phyloP scores from a whole-genome alignment of 2,329 filamentous ascomycete genomes.

The Colletotrichum lupini region DNA sequence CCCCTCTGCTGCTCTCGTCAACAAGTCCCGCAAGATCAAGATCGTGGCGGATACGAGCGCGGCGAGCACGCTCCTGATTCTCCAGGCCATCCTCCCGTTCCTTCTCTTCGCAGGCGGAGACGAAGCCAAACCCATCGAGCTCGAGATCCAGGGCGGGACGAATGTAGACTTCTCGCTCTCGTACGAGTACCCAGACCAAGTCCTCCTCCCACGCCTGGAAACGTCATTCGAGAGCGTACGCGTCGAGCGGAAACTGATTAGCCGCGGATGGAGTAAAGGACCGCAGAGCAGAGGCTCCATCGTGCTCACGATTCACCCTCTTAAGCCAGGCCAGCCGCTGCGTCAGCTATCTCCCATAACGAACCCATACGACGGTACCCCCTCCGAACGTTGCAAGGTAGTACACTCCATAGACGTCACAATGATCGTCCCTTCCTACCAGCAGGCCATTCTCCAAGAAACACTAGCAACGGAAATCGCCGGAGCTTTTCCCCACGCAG shows the following conservation, averaged over 20 bases:
- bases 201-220: constrained; percentile 66
- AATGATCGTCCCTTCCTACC: constrained; percentile 59
- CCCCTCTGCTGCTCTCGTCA: constrained; percentile 50
- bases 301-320: constrained; percentile 52
- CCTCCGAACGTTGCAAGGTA: constrained; percentile 40
- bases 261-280: constrained; percentile 66
- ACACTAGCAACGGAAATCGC: constrained; percentile 53
- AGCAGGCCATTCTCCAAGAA: constrained; percentile 54
- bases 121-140: constrained; percentile 48
- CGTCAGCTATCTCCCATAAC: constrained; percentile 27
- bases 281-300: constrained; percentile 54
- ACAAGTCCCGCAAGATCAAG: constrained; percentile 51
- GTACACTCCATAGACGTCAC: constrained; percentile 62
- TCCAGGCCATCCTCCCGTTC: constrained; percentile 71
- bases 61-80: constrained; percentile 66
- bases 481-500: constrained; percentile 53
- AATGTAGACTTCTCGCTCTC: constrained; percentile 67
- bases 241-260: constrained; percentile 58
- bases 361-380: background rate
- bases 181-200: constrained; percentile 73
- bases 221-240: constrained; percentile 57
- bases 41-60: constrained; percentile 62
- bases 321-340: constrained; percentile 49
- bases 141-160: constrained; percentile 68
- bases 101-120: constrained; percentile 63